Base-by-base conservation (phyloP, 495 filamentous ascomycete species). In the Penicillium arizonense region DNA sequence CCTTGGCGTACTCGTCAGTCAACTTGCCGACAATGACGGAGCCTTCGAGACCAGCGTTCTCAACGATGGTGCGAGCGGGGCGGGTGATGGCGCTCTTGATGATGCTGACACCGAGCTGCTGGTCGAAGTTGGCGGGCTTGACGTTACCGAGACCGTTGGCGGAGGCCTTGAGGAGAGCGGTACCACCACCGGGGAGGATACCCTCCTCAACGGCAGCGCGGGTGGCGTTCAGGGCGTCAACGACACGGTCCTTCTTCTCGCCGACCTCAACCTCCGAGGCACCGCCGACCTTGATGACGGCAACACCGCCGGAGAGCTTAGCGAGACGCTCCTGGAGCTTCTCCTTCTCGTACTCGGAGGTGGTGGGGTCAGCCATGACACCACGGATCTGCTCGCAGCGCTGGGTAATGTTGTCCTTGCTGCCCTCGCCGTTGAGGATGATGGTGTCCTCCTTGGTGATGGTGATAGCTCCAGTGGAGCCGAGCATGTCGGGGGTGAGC, bases 391-490 rank as follows among this genome's bases (percentile, higher is more conserved):
- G 94, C 76, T 98, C 94, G 76, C 93, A 97, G 65, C 94, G 88
- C 79, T 97, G 91, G 56, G 88, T 78, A 65, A 98, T 94, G 48
- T 82, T 73, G 67, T 98, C 94, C 82, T 97, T 97, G 84, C 77
- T 88, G 52, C 94, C 94, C 65, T 97, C 94, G 44, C 94, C 94
- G 75, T 98, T 98, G 52, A 98, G 84, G 69, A 98, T 86, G 74
- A 98, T 97, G 65, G 94, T 98, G 74, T 98, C 94, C 76, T 98
- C 94, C 84, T 98, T 98, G 64, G 95, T 98, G 77, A 98, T 97
- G 69, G 94, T 96, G 81, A 98, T 97, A 52, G 93, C 90, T 58
- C 94, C 94, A 57, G 92, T 96, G 43, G 93, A 92, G 55, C 94
- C 94, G 64, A 98, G 91, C 85, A 96, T 90, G 57, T 98, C 94